phyloP scores from a whole-genome alignment of 1,284 basidiomycete genomes.

The Ustilago crameri region DNA sequence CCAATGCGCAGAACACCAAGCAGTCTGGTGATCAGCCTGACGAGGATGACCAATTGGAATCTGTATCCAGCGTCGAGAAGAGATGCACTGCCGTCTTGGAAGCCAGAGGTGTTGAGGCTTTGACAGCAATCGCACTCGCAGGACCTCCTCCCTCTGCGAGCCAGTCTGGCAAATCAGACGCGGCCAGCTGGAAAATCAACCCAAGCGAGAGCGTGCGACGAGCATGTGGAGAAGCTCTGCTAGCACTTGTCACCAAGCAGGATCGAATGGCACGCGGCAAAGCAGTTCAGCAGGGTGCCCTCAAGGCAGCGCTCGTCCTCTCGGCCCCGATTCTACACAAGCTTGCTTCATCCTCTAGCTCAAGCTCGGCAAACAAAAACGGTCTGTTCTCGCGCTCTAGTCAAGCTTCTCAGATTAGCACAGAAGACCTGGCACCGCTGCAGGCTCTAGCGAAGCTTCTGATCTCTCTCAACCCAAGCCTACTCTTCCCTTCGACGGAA shows the following conservation, averaged over 20 bases:
- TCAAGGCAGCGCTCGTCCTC: constrained; percentile 77
- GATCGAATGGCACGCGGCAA: constrained; percentile 80
- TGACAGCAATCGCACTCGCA: constrained; percentile 39
- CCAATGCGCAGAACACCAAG: constrained; percentile 35
- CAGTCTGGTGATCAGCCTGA: constrained; percentile 14
- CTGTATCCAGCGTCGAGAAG: constrained; percentile 12
- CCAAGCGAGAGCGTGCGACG: constrained; percentile 23
- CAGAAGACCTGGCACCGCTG: constrained; percentile 76
- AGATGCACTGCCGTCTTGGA: constrained; percentile 47
- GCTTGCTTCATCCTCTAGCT: not conserved
- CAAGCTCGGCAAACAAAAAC: not conserved
- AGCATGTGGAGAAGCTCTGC: constrained; percentile 27
- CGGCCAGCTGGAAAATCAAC: constrained; percentile 24
- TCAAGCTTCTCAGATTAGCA: constrained; percentile 11
- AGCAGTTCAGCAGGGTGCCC: constrained; percentile 85
- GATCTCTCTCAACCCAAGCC: constrained; percentile 87
- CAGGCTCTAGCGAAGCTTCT: constrained; percentile 92
- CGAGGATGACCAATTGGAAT: constrained; percentile 33
- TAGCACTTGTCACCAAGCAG: constrained; percentile 67
- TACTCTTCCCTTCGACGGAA: constrained; percentile 77
- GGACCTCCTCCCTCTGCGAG: constrained; percentile 12
- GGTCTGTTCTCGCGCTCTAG: constrained; percentile 15
- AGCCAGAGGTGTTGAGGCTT: constrained; percentile 42
- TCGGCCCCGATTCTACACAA: constrained; percentile 28
- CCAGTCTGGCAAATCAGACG: not conserved